These are phyloP conservation scores for Yarrowia hollandica DNA, from an alignment of 805 yeast genomes.

Conservation along the genomic window DNA sequence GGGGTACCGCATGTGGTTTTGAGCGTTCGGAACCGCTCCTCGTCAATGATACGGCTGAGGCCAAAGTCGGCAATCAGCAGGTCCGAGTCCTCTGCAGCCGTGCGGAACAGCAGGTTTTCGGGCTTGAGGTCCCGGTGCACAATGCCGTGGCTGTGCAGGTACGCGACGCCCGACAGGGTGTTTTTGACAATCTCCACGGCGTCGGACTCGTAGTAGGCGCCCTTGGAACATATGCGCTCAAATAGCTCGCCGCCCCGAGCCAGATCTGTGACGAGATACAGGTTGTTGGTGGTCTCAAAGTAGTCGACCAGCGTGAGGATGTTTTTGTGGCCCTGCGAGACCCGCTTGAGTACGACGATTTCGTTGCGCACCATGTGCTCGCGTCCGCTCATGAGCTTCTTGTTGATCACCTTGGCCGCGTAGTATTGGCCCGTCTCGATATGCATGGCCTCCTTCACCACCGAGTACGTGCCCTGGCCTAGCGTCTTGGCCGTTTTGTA, in stretches of 20 bases:
- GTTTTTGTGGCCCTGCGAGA: slow-evolving; percentile 54
- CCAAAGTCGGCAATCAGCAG: slow-evolving; percentile 65
- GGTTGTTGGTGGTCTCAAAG: slow-evolving; percentile 62
- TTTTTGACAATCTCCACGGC: slow-evolving; percentile 53
- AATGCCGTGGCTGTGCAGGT: slow-evolving; percentile 58
- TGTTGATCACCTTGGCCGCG: slow-evolving; percentile 57
- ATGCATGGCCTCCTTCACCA: slow-evolving; percentile 47
- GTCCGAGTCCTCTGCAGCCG: slow-evolving; percentile 44
- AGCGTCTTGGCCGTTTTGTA: slow-evolving; percentile 42
- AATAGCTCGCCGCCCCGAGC: slow-evolving; percentile 71
- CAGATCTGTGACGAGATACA: slow-evolving; percentile 61
- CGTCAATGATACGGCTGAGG: slow-evolving; percentile 52
- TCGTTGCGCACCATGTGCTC: slow-evolving; percentile 62
- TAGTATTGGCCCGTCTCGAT: slow-evolving; percentile 46
- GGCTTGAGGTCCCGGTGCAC: slow-evolving; percentile 76
- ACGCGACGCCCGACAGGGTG: slow-evolving; percentile 55
- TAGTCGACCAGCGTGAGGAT: slow-evolving; percentile 64
- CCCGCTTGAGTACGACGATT: slow-evolving; percentile 53
- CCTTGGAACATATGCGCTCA: slow-evolving; percentile 53
- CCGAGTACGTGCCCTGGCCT: slow-evolving; percentile 49
- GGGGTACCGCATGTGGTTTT: slow-evolving; percentile 65
- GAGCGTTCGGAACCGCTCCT: slow-evolving; percentile 44
- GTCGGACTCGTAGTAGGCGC: slow-evolving; percentile 50
- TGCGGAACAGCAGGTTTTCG: slow-evolving; percentile 60
- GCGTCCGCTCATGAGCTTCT: slow-evolving; percentile 52